These are phyloP conservation scores for Parasarocladium wereldwijsianum DNA, from an alignment of 2,329 filamentous ascomycete genomes.

Conservation along the genomic window DNA sequence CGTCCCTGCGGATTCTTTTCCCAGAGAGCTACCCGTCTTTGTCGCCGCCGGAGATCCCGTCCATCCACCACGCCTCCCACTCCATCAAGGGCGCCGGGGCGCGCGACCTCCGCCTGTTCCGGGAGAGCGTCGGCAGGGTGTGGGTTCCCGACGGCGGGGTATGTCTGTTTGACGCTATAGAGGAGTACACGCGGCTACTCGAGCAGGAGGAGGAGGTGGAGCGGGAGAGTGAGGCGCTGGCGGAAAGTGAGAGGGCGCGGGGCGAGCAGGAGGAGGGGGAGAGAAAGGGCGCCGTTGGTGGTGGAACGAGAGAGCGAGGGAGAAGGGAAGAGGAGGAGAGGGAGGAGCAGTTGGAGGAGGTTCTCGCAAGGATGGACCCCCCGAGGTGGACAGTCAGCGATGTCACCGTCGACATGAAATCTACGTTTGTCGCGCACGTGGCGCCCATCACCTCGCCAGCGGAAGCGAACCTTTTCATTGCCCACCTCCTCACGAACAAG, in stretches of 20 bases:
- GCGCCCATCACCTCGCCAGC: slow-evolving; percentile 53
- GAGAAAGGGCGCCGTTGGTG: slow-evolving; percentile 2
- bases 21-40: slow-evolving; percentile 58
- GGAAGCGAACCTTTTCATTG: slow-evolving; percentile 57
- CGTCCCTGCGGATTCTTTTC: slow-evolving; percentile 52
- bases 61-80: slow-evolving; percentile 69
- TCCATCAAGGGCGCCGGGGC: slow-evolving; percentile 58
- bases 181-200: slow-evolving; percentile 43
- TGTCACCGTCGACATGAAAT: slow-evolving; percentile 66
- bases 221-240: slow-evolving; percentile 6
- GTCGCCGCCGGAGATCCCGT: slow-evolving; percentile 55
- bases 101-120: slow-evolving; percentile 53
- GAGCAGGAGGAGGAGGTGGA: slow-evolving; percentile 15
- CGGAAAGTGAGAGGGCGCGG: slow-evolving; percentile 12
- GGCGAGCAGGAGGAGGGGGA: slow-evolving; percentile 11
- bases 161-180: slow-evolving; percentile 83
- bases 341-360: slow-evolving; percentile 8
- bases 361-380: slow-evolving; percentile 14
- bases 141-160: slow-evolving; percentile 62
- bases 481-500: slow-evolving; percentile 71
- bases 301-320: slow-evolving; percentile 9
- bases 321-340: slow-evolving; percentile 9
- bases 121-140: slow-evolving; percentile 43
- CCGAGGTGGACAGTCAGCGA: slow-evolving; percentile 62
- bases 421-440: slow-evolving; percentile 70